Base-by-base conservation (phyloP, 1,284 basidiomycete genomes). In the Xanthoconium separans region DNA sequence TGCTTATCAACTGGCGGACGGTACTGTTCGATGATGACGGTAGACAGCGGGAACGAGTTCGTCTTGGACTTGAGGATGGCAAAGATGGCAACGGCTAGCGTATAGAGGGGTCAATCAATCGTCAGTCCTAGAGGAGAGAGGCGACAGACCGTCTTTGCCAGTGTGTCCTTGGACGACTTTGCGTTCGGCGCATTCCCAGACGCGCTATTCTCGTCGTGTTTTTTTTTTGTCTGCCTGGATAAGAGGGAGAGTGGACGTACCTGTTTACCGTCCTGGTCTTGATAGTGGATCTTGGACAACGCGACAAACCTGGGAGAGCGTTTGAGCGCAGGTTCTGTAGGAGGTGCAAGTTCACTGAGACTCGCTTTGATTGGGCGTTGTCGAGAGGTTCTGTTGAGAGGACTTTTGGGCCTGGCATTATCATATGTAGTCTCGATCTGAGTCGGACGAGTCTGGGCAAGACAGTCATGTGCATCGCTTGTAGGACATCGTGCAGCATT, bases 21-120 rank as follows among this genome's bases (percentile, higher is more conserved):
- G 70, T 86, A 95, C 70, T 95, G 93, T 68, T 95, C 92, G 59
- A 95, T 84, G 56, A 97, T 78, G 52, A 96, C 81, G 2, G 91
- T 94, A 0, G 87, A 90, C 0, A 74, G 69, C 31, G 75, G 85
- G 71, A 85, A 93, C 18, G 80, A 78, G 58, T 81, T 77, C 15
- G 81, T 82, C 68, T 84, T 84, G 42, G 88, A 90, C 24, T 81
- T 82, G 43, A 98, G 77, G 18, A 96, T 73, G 6, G 92, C 84
- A 18, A 96, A 74, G 51, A 97, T 87, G 13, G 92, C 87, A 11
- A 95, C 93, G 52, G 87, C 93, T 89, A 6, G 24, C 13, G 15
- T 22, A 20, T 15, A 15, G 24, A 40, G 18, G 10, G 10, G 40
- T 18, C 11, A 41, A 4, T 36, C n/a, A 43, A 8, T 30, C 31